These are phyloP conservation scores for Alternaria sp. DNA, from an alignment of 2,329 filamentous ascomycete species.

Conservation along the genomic window DNA sequence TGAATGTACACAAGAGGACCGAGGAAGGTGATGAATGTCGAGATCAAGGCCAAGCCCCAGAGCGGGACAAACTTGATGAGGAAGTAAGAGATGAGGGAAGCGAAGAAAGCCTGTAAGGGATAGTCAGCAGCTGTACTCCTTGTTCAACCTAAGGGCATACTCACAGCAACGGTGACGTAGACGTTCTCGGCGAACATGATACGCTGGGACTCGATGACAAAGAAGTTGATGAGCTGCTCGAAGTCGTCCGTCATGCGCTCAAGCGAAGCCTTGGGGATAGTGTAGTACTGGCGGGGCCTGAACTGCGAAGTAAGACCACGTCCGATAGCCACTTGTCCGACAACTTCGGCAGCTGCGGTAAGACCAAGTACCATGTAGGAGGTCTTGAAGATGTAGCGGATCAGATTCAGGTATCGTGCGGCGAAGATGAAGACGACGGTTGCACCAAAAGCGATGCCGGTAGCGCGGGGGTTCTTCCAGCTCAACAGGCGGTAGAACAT, in stretches of 20 bases:
- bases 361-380: constrained; percentile 67
- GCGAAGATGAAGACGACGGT: constrained; percentile 68
- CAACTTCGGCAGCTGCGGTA: constrained; percentile 65
- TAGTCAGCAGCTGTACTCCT: constrained; percentile 9
- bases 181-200: constrained; percentile 72
- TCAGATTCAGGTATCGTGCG: constrained; percentile 68
- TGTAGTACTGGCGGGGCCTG: constrained; percentile 71
- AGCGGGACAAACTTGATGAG: constrained; percentile 71
- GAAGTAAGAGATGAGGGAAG: constrained; percentile 68
- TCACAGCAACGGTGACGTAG: constrained; percentile 66
- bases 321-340: constrained; percentile 63
- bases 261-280: constrained; percentile 69
- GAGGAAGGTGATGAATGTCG: constrained; percentile 65
- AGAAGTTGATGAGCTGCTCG: constrained; percentile 72
- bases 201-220: constrained; percentile 72
- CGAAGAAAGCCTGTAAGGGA: constrained; percentile 62
- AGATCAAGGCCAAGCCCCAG: constrained; percentile 69
- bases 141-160: constrained; percentile 32
- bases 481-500: constrained; percentile 72
- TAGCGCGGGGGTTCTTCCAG: constrained; percentile 72
- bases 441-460: constrained; percentile 66
- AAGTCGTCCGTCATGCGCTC: constrained; percentile 69
- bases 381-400: constrained; percentile 68
- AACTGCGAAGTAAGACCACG: constrained; percentile 68
- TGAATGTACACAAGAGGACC: constrained; percentile 69